Conservation (phyloP, 495 filamentous ascomycete genomes). For the Daldinia loculata region DNA sequence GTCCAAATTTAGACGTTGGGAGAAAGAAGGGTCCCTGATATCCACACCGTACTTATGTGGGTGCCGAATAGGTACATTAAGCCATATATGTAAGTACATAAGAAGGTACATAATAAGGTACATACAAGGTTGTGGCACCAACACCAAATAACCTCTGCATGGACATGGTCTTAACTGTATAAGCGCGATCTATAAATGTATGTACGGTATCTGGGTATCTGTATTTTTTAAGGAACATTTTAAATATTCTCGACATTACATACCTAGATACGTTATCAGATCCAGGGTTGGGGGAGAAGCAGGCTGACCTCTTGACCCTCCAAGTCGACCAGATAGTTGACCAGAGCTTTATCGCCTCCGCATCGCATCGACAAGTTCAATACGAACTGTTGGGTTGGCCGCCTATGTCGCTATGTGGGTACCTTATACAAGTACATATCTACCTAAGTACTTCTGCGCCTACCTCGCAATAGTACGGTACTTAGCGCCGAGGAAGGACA, state of each 20-base stretch:
- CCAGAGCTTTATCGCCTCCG: constrained; percentile 20
- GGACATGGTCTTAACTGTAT: not conserved
- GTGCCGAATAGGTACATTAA: not conserved
- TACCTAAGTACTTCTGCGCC: constrained; percentile 2
- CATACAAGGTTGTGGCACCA: not conserved
- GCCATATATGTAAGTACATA: not conserved
- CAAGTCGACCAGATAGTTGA: not conserved
- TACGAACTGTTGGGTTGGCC: constrained; percentile 10
- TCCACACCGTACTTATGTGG: constrained; percentile 12
- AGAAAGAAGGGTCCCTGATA: constrained; percentile 13
- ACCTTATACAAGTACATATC: too few species aligned
- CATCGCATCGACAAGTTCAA: constrained; percentile 27
- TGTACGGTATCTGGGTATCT: not conserved
- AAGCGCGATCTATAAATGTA: constrained; percentile 3
- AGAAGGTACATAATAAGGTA: not conserved
- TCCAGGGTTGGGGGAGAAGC: constrained; percentile 12
- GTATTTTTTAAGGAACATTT: not conserved
- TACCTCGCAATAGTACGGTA: constrained; percentile 14
- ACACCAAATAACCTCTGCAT: not conserved
- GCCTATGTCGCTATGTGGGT: constrained; percentile 11
- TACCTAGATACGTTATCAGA: constrained; percentile 14
- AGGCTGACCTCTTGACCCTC: constrained; percentile 18
- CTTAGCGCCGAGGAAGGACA: constrained; percentile 4
- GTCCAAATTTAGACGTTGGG: constrained; percentile 16
- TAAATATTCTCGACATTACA: constrained; percentile 1